These are phyloP conservation scores for Trichoderma harzianum DNA, from an alignment of 2,329 filamentous ascomycete species.

Conservation along the genomic window DNA sequence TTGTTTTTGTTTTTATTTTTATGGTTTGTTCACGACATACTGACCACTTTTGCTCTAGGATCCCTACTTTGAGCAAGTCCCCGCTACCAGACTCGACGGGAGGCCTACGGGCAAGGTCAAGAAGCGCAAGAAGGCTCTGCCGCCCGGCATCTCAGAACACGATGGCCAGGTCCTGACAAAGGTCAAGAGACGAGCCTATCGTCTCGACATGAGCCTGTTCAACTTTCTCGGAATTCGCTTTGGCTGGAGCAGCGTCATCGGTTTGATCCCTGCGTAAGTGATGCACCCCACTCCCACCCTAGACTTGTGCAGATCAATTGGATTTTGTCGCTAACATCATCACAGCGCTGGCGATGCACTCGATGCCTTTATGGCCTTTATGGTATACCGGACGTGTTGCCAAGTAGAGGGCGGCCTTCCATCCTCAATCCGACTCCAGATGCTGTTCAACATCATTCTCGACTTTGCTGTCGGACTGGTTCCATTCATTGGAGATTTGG, in stretches of 20 bases:
- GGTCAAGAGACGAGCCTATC: slow-evolving; percentile 81
- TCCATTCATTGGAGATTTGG: slow-evolving; percentile 72
- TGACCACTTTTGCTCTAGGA: slow-evolving; percentile 55
- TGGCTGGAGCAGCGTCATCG: slow-evolving; percentile 86
- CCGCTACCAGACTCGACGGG: slow-evolving; percentile 66
- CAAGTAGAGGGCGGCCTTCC: slow-evolving; percentile 76
- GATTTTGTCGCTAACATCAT: not conserved
- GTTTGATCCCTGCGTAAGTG: slow-evolving; percentile 74
- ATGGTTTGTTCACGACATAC: slow-evolving; percentile 17
- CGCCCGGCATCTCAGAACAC: slow-evolving; percentile 75
- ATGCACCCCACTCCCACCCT: not conserved
- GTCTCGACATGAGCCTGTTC: slow-evolving; percentile 80
- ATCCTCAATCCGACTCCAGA: slow-evolving; percentile 55
- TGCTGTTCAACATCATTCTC: slow-evolving; percentile 75
- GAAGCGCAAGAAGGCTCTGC: slow-evolving; percentile 81
- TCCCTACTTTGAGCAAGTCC: slow-evolving; percentile 82
- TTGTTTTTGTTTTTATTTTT: not conserved
- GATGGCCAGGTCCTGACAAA: slow-evolving; percentile 80
- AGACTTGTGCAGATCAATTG: not conserved
- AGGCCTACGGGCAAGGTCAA: slow-evolving; percentile 68
- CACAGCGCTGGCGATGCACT: slow-evolving; percentile 68
- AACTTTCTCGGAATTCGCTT: slow-evolving; percentile 78
- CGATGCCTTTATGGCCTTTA: slow-evolving; percentile 70
- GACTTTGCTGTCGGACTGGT: slow-evolving; percentile 73
- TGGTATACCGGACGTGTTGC: slow-evolving; percentile 69